Percentiles rank a stretch among this genome's conserved stretches.
These are phyloP conservation scores for Botrytis sinoallii DNA, from an alignment of 2,329 filamentous ascomycete species.

Conservation along the genomic window DNA sequence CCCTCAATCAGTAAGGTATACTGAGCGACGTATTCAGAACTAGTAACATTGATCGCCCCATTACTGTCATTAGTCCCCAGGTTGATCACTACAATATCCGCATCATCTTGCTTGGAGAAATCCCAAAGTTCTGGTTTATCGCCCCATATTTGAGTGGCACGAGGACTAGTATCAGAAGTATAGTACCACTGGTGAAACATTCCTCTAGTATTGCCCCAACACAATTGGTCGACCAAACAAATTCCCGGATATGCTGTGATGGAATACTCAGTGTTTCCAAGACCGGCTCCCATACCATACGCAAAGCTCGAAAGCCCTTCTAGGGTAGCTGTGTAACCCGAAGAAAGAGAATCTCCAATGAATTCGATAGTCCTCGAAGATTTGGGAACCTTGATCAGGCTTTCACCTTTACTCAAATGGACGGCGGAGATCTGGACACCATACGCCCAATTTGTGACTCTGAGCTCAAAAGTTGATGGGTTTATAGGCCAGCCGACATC, in stretches of 20 bases:
- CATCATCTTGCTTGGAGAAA: constrained; percentile 43
- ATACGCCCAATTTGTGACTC: constrained; percentile 60
- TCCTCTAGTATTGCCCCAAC: constrained; percentile 51
- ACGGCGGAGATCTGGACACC: constrained; percentile 55
- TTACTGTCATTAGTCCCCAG: constrained; percentile 49
- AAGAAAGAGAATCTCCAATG: constrained; percentile 49
- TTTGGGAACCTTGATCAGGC: constrained; percentile 45
- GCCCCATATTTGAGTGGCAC: constrained; percentile 31
- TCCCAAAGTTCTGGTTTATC: constrained; percentile 47
- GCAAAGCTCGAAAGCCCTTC: constrained; percentile 56
- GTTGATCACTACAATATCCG: constrained; percentile 47
- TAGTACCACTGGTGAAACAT: constrained; percentile 57
- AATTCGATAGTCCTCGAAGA: constrained; percentile 43
- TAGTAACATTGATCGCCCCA: constrained; percentile 42
- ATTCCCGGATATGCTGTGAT: constrained; percentile 59
- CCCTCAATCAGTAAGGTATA: constrained; percentile 47
- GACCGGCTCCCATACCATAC: constrained; percentile 53
- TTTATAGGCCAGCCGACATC: constrained; percentile 44
- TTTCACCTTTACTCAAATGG: constrained; percentile 45
- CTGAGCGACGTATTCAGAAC: constrained; percentile 41
- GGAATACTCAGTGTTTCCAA: constrained; percentile 57
- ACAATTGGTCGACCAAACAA: constrained; percentile 53
- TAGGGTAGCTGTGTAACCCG: constrained; percentile 57
- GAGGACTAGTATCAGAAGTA: constrained; percentile 48
- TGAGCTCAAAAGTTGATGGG: constrained; percentile 52